These are phyloP conservation scores for Paracorniculantispora psalliotae DNA, from an alignment of 2,329 filamentous ascomycete species.

Conservation along the genomic window DNA sequence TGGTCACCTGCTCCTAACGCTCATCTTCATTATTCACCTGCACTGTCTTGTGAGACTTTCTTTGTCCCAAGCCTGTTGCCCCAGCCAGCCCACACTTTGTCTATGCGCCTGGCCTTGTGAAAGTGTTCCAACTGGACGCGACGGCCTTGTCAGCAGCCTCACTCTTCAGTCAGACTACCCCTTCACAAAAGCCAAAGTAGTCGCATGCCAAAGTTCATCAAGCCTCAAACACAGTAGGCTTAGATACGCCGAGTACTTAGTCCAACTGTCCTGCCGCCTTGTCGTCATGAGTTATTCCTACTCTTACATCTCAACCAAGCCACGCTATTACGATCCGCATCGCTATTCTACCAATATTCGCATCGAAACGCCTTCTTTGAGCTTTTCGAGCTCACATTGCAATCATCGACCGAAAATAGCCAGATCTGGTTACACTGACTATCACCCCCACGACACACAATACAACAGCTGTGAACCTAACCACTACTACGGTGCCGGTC, in stretches of 20 bases:
- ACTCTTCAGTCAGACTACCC: constrained; percentile 10
- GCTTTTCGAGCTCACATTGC: not conserved
- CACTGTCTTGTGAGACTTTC: constrained; percentile 2
- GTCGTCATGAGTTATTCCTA: not conserved
- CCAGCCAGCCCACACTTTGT: not conserved
- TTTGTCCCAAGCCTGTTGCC: not conserved
- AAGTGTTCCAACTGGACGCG: not conserved
- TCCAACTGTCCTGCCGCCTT: not conserved
- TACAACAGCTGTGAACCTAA: not conserved
- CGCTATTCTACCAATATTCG: not conserved
- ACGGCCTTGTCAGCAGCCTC: constrained; percentile 10
- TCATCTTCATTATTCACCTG: constrained; percentile 3
- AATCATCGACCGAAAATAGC: not conserved
- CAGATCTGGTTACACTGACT: not conserved
- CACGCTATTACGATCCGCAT: not conserved
- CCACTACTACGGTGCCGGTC: constrained; percentile 4
- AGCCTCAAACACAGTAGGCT: not conserved
- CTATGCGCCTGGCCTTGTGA: constrained; percentile 3
- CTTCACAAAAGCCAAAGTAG: not conserved
- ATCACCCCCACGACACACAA: not conserved
- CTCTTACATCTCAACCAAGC: not conserved
- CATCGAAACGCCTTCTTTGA: not conserved
- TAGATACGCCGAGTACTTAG: not conserved
- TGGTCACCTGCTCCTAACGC: constrained; percentile 7
- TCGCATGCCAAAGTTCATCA: not conserved